Conservation (phyloP, 2,329 filamentous ascomycete species). For the Aspergillus nomiae region DNA sequence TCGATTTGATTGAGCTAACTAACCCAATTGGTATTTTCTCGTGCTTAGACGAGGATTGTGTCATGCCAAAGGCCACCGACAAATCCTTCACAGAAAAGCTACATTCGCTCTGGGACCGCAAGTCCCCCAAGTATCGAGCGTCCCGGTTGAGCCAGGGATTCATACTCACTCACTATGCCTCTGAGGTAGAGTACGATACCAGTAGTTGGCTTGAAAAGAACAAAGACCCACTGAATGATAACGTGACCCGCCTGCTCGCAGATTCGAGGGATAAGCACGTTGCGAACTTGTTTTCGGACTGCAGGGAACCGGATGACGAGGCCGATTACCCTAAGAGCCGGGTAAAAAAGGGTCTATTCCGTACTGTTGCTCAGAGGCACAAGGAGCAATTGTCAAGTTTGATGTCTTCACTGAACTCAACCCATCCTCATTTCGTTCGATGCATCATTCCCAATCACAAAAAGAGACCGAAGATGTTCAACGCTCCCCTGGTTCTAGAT, state of each 20-base stretch:
- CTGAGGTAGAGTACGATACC: conserved; percentile 96
- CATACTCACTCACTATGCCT: conserved; percentile 93
- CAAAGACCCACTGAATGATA: conserved; percentile 97
- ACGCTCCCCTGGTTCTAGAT: conserved; percentile 88
- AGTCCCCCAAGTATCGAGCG: conserved; percentile 87
- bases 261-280: conserved; percentile 81
- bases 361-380: conserved; percentile 93
- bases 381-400: conserved; percentile 97
- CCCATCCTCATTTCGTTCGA: conserved; percentile 96
- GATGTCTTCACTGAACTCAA: conserved; percentile 92
- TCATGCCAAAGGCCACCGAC: conserved; percentile 98
- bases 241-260: conserved; percentile 85
- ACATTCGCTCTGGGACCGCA: conserved; percentile 95
- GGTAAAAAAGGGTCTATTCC: conserved; percentile 96
- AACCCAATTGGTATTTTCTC: conserved; percentile 99
- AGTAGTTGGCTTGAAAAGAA: conserved; percentile 98
- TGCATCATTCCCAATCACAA: conserved; percentile 99
- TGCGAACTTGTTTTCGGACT: conserved; percentile 83
- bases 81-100: conserved; percentile 96
- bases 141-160: conserved; percentile 90
- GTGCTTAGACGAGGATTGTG: conserved; percentile 93
- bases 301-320: conserved; percentile 78
- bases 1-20: conserved; percentile 91
- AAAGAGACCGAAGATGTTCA: conserved; percentile 91
- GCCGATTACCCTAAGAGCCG: conserved; percentile 68